Evolutionary conservation across 805 yeast genomes (phyloP).

Genomic region (Metschnikowia shivogae): DNA sequence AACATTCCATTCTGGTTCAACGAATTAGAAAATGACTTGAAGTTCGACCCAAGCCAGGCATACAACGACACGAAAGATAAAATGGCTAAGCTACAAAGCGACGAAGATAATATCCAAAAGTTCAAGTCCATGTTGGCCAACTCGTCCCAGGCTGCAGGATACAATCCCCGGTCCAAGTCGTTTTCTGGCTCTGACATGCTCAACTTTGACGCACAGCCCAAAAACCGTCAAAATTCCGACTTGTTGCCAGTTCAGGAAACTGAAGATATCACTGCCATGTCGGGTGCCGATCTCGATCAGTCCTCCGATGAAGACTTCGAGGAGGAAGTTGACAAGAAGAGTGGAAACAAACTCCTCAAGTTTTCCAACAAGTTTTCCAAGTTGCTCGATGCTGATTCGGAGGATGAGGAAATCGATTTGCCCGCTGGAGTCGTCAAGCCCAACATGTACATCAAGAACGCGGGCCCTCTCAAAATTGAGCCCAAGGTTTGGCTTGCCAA

Average conservation of each 20-base stretch:
- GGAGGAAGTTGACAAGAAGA: slow-evolving; percentile 11
- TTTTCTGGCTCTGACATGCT: slow-evolving; percentile 33
- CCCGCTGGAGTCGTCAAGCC: slow-evolving; percentile 93
- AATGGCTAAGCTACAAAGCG: slow-evolving; percentile 43
- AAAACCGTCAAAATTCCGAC: neutral
- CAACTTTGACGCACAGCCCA: slow-evolving; percentile 10
- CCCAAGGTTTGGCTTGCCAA: slow-evolving; percentile 98
- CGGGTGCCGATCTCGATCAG: slow-evolving; percentile 20
- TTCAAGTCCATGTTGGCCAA: slow-evolving; percentile 37
- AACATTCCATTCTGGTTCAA: slow-evolving; percentile 93
- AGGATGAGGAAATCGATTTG: slow-evolving; percentile 73
- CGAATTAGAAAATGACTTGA: slow-evolving; percentile 59
- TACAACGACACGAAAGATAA: slow-evolving; percentile 61
- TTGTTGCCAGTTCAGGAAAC: slow-evolving; percentile 12
- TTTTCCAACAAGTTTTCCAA: slow-evolving; percentile 29
- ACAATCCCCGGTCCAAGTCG: slow-evolving; percentile 37
- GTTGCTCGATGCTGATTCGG: slow-evolving; percentile 68
- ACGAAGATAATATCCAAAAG: slow-evolving; percentile 43
- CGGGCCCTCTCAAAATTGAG: slow-evolving; percentile 91
- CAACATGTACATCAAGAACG: slow-evolving; percentile 69
- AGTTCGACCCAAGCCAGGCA: slow-evolving; percentile 75
- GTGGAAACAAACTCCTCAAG: slow-evolving; percentile 21
- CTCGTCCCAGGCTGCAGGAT: slow-evolving; percentile 20
- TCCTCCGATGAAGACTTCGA: slow-evolving; percentile 35
- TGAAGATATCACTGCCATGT: slow-evolving; percentile 13